phyloP scores from a whole-genome alignment of 1,284 basidiomycete genomes.

The Coniophora puteana region DNA sequence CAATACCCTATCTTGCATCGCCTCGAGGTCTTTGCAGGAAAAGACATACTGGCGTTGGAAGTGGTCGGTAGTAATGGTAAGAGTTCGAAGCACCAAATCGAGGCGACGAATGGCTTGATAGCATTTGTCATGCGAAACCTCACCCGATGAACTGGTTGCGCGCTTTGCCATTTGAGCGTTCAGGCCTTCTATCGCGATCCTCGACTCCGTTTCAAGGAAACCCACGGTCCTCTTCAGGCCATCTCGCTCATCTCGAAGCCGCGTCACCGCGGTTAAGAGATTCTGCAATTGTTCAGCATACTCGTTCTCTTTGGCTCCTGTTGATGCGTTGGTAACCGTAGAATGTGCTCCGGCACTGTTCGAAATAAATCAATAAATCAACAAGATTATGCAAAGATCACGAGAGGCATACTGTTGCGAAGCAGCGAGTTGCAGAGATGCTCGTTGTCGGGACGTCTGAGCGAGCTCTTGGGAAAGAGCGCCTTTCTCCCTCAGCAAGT shows the following conservation, averaged over 20 bases:
- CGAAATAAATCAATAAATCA: no score
- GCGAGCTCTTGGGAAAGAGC: no score
- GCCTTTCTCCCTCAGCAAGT: no score
- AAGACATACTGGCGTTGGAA: slow-evolving; percentile 20
- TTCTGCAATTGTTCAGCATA: slow-evolving; percentile 7
- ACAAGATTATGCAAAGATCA: no score
- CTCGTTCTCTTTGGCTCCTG: slow-evolving; percentile 29
- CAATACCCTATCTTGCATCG: slow-evolving; percentile 14
- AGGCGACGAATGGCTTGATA: no score
- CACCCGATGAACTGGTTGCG: slow-evolving; percentile 24
- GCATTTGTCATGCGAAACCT: no score
- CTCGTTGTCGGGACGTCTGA: no score
- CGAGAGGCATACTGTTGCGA: no score
- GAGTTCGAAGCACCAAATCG: neutral
- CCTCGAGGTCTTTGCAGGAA: slow-evolving; percentile 16
- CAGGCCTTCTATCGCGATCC: slow-evolving; percentile 60
- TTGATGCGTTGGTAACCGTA: no score
- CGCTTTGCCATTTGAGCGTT: slow-evolving; percentile 41
- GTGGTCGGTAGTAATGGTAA: neutral
- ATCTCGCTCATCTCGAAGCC: slow-evolving; percentile 70
- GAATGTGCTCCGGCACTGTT: no score
- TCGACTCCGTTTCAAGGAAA: slow-evolving; percentile 70
- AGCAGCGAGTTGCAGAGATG: no score
- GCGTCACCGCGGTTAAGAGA: slow-evolving; percentile 52
- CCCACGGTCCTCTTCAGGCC: slow-evolving; percentile 61